These are phyloP conservation scores for Xylariaceae sp. DNA, from an alignment of 2,329 filamentous ascomycete genomes.

Conservation along the genomic window DNA sequence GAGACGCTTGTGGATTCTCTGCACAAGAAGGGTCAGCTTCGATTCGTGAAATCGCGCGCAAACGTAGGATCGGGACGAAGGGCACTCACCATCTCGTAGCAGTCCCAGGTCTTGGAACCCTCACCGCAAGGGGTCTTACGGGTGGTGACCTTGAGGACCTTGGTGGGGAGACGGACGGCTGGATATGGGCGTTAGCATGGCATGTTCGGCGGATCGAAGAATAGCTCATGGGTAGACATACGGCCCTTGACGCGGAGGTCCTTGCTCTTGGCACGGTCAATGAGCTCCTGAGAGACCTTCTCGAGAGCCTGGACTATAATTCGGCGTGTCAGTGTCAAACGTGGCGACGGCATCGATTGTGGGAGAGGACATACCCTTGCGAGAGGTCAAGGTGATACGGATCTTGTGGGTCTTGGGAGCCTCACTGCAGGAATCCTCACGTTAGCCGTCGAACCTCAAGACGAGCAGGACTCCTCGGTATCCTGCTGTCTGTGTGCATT, in stretches of 20 bases:
- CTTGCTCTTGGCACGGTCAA: constrained; percentile 98
- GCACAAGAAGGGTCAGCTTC: neutral
- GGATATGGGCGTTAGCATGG: constrained; percentile 32
- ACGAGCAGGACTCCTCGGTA: neutral
- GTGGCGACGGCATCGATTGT: neutral
- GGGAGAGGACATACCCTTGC: constrained; percentile 28
- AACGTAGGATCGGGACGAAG: neutral
- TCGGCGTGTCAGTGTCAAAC: constrained; percentile 4
- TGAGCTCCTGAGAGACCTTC: constrained; percentile 97
- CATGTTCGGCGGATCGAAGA: neutral
- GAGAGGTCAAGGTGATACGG: constrained; percentile 85
- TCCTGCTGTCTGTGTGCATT: neutral
- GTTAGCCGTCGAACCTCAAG: neutral
- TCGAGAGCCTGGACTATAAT: constrained; percentile 77
- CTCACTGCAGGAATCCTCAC: constrained; percentile 46
- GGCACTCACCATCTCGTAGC: constrained; percentile 71
- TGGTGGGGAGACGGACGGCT: constrained; percentile 90
- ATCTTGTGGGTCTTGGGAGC: constrained; percentile 44
- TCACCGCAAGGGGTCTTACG: constrained; percentile 99
- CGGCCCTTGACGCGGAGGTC: constrained; percentile 91
- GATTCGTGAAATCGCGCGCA: neutral
- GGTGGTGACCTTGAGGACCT: constrained; percentile 94
- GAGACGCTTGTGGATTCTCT: constrained; percentile 92
- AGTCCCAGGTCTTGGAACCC: constrained; percentile 99
- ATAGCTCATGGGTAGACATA: constrained; percentile 9